phyloP scores from a whole-genome alignment of 2,329 filamentous ascomycete species.

The Colletotrichum sublineola region DNA sequence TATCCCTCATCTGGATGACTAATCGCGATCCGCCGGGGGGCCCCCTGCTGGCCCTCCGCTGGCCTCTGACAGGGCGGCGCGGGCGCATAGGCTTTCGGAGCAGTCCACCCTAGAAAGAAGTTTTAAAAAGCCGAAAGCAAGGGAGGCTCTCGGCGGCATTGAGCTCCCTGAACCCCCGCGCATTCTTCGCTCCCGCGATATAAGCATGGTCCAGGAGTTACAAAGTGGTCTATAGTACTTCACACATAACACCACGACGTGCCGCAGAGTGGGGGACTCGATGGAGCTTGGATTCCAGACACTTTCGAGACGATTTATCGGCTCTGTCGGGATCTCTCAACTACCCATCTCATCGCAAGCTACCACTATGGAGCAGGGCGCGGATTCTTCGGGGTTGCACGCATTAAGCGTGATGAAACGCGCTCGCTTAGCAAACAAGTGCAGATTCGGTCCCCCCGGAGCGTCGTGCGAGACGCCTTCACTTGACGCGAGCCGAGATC shows the following conservation, averaged over 20 bases:
- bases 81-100: too few relatives aligned
- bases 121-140: not conserved
- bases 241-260: not conserved
- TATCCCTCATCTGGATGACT: too few relatives aligned
- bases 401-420: slow-evolving; percentile 32
- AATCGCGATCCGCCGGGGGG: too few relatives aligned
- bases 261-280: not conserved
- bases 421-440: slow-evolving; percentile 6
- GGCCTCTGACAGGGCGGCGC: too few relatives aligned
- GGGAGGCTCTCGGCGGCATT: not conserved
- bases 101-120: not conserved
- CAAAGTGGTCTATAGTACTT: not conserved
- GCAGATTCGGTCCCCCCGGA: slow-evolving; percentile 5
- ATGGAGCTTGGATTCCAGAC: not conserved
- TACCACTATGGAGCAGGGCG: slow-evolving; percentile 16
- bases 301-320: not conserved
- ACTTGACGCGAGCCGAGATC: slow-evolving; percentile 34
- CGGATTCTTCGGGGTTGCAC: slow-evolving; percentile 14
- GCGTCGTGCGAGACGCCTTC: slow-evolving; percentile 25
- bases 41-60: too few relatives aligned
- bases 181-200: too few relatives aligned
- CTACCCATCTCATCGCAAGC: too few relatives aligned
- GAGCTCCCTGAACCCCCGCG: too few relatives aligned
- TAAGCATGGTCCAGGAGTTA: too few relatives aligned
- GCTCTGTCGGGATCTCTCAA: too few relatives aligned